Base-by-base conservation (phyloP, 2,329 filamentous ascomycete genomes). In the Fusarium subglutinans region DNA sequence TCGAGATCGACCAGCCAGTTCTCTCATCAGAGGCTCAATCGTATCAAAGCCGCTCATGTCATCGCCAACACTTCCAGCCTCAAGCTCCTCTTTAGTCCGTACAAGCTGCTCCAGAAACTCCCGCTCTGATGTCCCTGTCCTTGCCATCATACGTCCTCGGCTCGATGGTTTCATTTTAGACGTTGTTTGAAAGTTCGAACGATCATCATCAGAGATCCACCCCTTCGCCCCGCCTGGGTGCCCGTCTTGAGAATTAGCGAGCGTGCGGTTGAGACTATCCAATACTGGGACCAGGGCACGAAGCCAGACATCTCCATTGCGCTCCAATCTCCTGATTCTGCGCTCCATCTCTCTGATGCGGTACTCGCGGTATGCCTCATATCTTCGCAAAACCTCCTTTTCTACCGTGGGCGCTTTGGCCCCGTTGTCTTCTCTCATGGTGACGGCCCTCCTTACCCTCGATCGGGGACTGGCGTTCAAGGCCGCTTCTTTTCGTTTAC, bases 341-440 rank as follows among this genome's bases (percentile, higher is more conserved):
- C 81, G 81, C 70, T 87, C 86, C 79, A 88, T 84, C 44, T 89
- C 87, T 30, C 81, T 81, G 22, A 86, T 78, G 13, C 83, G 85
- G 26, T 82, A 80, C 66, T 85, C 83, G 15, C 82, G 80, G 35
- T 86, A 82, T 8, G 79, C 80, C 54, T 86, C 83, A 66, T 86
- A 85, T 14, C 82, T 80, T 9, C 78, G 75, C 24, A 82, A 62
- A 15, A 84, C 78, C 62, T 85, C 81, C 62, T 79, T 80, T 55
- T 83, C 81, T 28, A 74, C 76, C 11, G 63, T 61, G 4, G 76
- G 72, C 7, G 66, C 43, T 30, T 74, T 72, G 12, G 75, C 73
- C 4, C 81, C 79, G 4, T 72, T 72, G 17, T 80, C 72, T 22
- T 79, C 73, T 20, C 73, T 77, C 8, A 64, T 71, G 48, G 73